phyloP scores from a whole-genome alignment of 179 eudicot species.

The Camellia oleifera region DNA sequence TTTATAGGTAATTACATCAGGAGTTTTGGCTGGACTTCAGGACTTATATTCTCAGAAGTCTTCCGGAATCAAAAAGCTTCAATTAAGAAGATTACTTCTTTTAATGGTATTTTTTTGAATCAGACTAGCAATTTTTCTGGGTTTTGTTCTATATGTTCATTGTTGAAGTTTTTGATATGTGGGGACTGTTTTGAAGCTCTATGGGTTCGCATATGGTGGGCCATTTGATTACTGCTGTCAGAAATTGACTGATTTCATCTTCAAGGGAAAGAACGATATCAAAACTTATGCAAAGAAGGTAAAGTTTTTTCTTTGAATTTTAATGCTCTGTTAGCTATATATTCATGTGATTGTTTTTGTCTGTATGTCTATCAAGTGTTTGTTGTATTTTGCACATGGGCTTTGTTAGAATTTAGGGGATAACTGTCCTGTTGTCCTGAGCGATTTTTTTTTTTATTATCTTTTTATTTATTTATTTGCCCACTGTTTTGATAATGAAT shows the following conservation, averaged over 20 bases:
- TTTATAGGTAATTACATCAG: slow-evolving; percentile 55
- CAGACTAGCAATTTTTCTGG: neutral
- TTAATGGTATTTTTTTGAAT: slow-evolving; percentile 38
- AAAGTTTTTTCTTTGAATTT: neutral
- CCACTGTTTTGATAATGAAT: no score
- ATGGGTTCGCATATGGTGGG: slow-evolving; percentile 54
- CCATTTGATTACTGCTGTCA: slow-evolving; percentile 60
- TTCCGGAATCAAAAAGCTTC: slow-evolving; percentile 53
- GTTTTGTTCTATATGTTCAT: neutral
- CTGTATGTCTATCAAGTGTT: no score
- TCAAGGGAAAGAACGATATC: slow-evolving; percentile 47
- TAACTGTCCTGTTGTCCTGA: no score
- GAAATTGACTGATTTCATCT: slow-evolving; percentile 49
- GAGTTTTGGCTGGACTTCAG: slow-evolving; percentile 39
- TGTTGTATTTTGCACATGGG: no score
- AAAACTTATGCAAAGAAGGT: slow-evolving; percentile 56
- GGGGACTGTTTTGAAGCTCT: slow-evolving; percentile 34
- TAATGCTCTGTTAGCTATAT: no score
- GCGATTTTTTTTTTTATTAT: no score
- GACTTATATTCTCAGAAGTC: slow-evolving; percentile 58
- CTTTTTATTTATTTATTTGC: no score
- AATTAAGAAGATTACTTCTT: slow-evolving; percentile 43
- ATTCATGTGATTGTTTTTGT: no score
- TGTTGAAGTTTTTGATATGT: neutral
- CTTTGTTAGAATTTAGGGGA: no score